phyloP scores from a whole-genome alignment of 2,329 filamentous ascomycete species.

The Phoma herbarum region DNA sequence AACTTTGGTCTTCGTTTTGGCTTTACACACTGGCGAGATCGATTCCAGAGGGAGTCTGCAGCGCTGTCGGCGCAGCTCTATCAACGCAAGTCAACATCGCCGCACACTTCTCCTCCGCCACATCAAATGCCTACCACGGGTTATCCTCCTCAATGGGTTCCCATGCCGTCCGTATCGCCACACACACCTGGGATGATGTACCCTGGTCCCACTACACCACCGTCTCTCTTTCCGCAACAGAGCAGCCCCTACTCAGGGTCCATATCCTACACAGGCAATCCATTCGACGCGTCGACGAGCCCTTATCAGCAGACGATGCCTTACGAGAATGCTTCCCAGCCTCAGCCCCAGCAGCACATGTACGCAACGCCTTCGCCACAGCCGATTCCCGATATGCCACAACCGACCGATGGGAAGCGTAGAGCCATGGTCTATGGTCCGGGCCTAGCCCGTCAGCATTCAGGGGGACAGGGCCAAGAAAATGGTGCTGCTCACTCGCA shows the following conservation, averaged over 20 bases:
- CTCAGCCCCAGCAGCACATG: slow-evolving; percentile 23
- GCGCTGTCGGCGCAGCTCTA: slow-evolving; percentile 54
- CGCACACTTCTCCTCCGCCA: slow-evolving; percentile 36
- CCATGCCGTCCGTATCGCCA: slow-evolving; percentile 35
- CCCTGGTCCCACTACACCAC: slow-evolving; percentile 43
- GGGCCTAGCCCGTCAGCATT: slow-evolving; percentile 27
- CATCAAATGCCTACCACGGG: slow-evolving; percentile 25
- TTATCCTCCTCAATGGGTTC: slow-evolving; percentile 41
- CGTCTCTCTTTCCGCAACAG: slow-evolving; percentile 39
- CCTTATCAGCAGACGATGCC: slow-evolving; percentile 26
- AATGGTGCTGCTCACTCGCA: slow-evolving; percentile 10
- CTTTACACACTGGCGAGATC: slow-evolving; percentile 60
- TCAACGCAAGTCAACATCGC: slow-evolving; percentile 43
- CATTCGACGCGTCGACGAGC: slow-evolving; percentile 31
- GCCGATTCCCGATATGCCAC: slow-evolving; percentile 43
- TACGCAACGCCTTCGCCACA: slow-evolving; percentile 42
- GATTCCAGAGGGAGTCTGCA: slow-evolving; percentile 57
- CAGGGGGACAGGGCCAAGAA: slow-evolving; percentile 10
- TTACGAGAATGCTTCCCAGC: slow-evolving; percentile 25
- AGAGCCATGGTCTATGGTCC: slow-evolving; percentile 45
- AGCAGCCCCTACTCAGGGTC: slow-evolving; percentile 41
- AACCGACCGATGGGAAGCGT: slow-evolving; percentile 43
- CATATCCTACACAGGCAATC: slow-evolving; percentile 39
- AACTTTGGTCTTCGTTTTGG: slow-evolving; percentile 59
- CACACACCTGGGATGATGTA: slow-evolving; percentile 39